Base-by-base conservation (phyloP, 345 rosid species). In the Psidium friedrichsthalianum region DNA sequence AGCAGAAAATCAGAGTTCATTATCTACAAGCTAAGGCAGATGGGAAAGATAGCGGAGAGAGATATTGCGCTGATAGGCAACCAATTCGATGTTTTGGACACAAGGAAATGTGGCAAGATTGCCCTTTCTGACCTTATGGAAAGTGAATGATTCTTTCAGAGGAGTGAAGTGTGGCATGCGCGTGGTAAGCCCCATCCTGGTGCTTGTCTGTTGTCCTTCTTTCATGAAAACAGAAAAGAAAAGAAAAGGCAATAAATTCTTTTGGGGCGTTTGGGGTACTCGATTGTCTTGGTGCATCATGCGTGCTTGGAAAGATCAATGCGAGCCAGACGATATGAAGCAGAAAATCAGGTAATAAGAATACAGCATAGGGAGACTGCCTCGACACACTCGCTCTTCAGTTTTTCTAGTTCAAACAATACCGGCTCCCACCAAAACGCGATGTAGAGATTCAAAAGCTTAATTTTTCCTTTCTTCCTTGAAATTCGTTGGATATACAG, bases 11-110 rank as follows among this genome's bases (percentile, higher is more conserved):
- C 94, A 3, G 96, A 93, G 83, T 92, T 89, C 76, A 85, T 93
- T n/a, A 88, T 91, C 87, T 90, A 91, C 91, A 93, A 93, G 90
- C 94, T 93, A 3, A 93, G 90, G 90, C 91, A 93, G 90, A 91
- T 93, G 96, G 93, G 94, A 56, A 93, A 88, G 85, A 85, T 93
- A 85, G 87, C 90, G 85, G 92, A 90, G 84, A 93, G 91, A 88
- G 96, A 93, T 86, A 85, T 91, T 51, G 74, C 89, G 53, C 93
- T 87, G 89, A 91, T 91, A 82, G 86, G 92, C 83, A 81, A 91
- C 54, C 91, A 92, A 84, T 93, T 92, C 69, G 92, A 92, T 85
- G 61, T 61, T 53, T 42, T 92, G 84, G 92, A 91, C 84, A 82
- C 52, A 59, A 61, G 74, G 84, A 90, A 85, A 74, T 87, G 91